These are phyloP conservation scores for Mortierella sp. DNA, from an alignment of 371 early-diverging fungal species.

Conservation along the genomic window DNA sequence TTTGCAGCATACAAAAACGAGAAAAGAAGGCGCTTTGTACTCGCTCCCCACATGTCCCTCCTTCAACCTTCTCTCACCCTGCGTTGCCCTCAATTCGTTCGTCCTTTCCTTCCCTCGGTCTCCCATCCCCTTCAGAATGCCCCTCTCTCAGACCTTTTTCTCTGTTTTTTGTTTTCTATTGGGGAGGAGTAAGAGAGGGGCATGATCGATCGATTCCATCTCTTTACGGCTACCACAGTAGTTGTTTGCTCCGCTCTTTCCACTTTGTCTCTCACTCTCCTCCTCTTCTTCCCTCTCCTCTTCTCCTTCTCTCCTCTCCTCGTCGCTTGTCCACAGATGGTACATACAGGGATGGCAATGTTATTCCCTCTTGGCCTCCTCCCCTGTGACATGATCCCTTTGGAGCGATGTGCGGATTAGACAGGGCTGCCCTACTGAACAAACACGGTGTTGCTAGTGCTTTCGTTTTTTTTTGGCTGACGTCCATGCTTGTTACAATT, in stretches of 20 bases:
- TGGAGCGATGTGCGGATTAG: neutral
- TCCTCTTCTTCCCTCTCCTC: neutral
- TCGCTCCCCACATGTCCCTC: neutral
- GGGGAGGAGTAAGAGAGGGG: neutral
- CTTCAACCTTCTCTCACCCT: too few relatives aligned
- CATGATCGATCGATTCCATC: neutral
- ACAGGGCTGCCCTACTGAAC: neutral
- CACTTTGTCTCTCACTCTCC: slow-evolving; percentile 8
- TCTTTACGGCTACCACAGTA: slow-evolving; percentile 7
- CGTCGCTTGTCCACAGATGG: neutral
- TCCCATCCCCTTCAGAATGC: neutral
- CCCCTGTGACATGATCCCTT: slow-evolving; percentile 2
- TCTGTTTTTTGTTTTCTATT: neutral
- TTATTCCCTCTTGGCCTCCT: neutral
- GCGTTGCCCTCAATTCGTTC: neutral
- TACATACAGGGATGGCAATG: neutral
- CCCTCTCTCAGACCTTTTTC: neutral
- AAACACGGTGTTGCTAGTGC: neutral
- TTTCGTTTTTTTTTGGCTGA: neutral
- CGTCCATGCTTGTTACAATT: neutral
- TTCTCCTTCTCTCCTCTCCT: neutral
- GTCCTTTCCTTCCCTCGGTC: neutral
- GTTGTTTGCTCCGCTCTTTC: neutral
- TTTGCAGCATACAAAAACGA: neutral
- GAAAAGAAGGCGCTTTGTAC: neutral